A percentile compares a stretch with the other conserved stretches of the same genome.
These are phyloP conservation scores for Hypoxylon sp. DNA, from an alignment of 2,329 filamentous ascomycete genomes.

Conservation along the genomic window DNA sequence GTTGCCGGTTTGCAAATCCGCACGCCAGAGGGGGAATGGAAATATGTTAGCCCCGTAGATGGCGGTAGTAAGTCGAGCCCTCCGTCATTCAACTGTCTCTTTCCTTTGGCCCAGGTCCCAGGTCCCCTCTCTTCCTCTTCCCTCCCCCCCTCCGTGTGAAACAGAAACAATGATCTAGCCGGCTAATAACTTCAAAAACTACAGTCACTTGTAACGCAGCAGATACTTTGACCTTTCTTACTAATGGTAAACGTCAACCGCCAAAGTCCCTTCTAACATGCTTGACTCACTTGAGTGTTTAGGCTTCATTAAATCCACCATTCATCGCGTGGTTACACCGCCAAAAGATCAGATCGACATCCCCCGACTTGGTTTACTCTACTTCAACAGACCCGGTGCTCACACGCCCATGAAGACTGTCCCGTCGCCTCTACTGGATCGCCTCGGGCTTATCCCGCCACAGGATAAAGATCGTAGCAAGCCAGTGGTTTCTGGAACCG, in stretches of 20 bases:
- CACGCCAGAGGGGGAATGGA: constrained; percentile 57
- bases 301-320: constrained; percentile 48
- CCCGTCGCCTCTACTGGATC: constrained; percentile 54
- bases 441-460: constrained; percentile 55
- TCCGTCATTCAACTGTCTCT: neutral
- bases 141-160: too few species aligned
- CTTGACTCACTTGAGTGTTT: constrained; percentile 33
- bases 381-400: constrained; percentile 48
- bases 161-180: too few species aligned
- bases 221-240: constrained; percentile 61
- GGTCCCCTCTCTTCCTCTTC: too few species aligned
- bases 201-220: constrained; percentile 61
- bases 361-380: constrained; percentile 46
- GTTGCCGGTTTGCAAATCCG: constrained; percentile 65
- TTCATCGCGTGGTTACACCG: constrained; percentile 48
- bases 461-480: constrained; percentile 55
- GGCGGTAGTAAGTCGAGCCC: constrained; percentile 43
- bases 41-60: constrained; percentile 48
- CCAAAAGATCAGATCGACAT: constrained; percentile 46
- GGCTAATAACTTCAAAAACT: constrained; percentile 8
- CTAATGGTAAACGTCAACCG: constrained; percentile 38
- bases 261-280: constrained; percentile 54
- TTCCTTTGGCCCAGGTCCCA: neutral
- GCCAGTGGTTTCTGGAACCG: constrained; percentile 56
- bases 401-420: constrained; percentile 51